Evolutionary conservation across 23 red algal genomes (phyloP).

Genomic region (Chondrus crispus): DNA sequence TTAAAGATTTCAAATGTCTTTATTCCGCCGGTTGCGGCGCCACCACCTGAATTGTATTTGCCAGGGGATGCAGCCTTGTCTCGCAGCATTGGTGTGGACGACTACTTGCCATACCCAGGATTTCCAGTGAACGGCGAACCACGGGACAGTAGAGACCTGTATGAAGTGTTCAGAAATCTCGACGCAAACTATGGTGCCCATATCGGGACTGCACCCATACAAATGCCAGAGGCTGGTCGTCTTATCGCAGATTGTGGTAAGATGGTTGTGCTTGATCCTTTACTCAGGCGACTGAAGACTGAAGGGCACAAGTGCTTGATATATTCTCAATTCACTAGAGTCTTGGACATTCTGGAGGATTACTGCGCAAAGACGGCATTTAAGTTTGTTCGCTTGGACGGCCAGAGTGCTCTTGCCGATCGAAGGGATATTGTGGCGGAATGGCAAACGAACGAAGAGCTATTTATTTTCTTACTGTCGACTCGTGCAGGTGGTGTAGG

Average conservation of each 20-base stretch:
- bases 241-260: conserved; percentile 89
- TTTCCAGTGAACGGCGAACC: conserved; percentile 23
- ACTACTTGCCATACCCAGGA: conserved; percentile 36
- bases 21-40: conserved; percentile 52
- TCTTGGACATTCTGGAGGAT: conserved; percentile 97
- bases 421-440: conserved; percentile 92
- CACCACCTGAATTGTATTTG: conserved; percentile 32
- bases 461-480: conserved; percentile 91
- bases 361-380: conserved; percentile 74
- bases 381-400: conserved; percentile 89
- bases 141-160: conserved; percentile 8
- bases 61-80: conserved; percentile 32
- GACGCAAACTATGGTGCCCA: conserved; percentile 62
- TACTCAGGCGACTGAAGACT: conserved; percentile 68
- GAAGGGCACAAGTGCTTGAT: conserved; percentile 94
- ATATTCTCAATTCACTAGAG: conserved; percentile 90
- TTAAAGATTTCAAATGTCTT: conserved; percentile 44
- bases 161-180: conserved; percentile 48
- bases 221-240: conserved; percentile 80
- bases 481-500: conserved; percentile 96
- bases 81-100: conserved; percentile 8
- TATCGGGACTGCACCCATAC: conserved; percentile 57
- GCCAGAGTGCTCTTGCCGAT: conserved; percentile 76
- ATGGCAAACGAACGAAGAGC: conserved; percentile 85
- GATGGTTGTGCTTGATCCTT: conserved; percentile 79